Conservation (phyloP, 192 early-diverging fungal species). For the Coemansia sp. region DNA sequence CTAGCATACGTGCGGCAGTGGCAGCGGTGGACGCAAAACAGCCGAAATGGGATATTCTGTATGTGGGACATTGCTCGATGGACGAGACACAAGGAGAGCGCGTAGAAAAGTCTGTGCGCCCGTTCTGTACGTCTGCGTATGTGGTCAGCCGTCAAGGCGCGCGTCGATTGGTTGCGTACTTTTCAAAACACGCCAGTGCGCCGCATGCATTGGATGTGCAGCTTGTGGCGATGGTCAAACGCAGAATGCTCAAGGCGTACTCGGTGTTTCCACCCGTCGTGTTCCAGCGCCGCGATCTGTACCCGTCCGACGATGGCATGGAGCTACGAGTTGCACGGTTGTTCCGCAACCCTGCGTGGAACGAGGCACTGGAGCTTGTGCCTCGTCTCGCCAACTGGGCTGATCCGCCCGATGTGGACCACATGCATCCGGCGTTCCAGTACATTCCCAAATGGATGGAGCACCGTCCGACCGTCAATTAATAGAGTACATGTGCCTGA, state of each 20-base stretch:
- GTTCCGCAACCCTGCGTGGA: constrained; percentile 36
- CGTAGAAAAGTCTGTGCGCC: constrained; percentile 27
- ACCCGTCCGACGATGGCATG: constrained; percentile 47
- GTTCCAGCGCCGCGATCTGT: constrained; percentile 50
- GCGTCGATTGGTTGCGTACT: constrained; percentile 41
- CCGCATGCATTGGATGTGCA: constrained; percentile 45
- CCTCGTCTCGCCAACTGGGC: constrained; percentile 31
- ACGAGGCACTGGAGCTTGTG: constrained; percentile 27
- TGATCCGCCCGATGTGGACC: constrained; percentile 30
- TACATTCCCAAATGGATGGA: constrained; percentile 53
- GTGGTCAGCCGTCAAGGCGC: constrained; percentile 46
- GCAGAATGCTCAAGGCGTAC: constrained; percentile 28
- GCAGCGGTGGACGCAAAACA: constrained; percentile 1
- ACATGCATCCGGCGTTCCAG: constrained; percentile 28
- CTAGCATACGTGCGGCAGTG: constrained; percentile 19
- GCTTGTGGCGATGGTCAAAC: constrained; percentile 38
- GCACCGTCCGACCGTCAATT: constrained; percentile 19
- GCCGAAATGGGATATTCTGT: constrained; percentile 48
- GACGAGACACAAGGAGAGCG: constrained; percentile 19
- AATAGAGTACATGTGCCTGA: neutral
- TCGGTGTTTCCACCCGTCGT: constrained; percentile 48
- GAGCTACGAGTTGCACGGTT: constrained; percentile 33
- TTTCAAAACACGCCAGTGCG: constrained; percentile 17
- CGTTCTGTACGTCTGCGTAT: constrained; percentile 54
- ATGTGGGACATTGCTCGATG: constrained; percentile 54